Percentiles rank a stretch among this genome's conserved stretches.
These are phyloP conservation scores for Termitomyces sp. DNA, from an alignment of 768 basidiomycete species.

Conservation along the genomic window DNA sequence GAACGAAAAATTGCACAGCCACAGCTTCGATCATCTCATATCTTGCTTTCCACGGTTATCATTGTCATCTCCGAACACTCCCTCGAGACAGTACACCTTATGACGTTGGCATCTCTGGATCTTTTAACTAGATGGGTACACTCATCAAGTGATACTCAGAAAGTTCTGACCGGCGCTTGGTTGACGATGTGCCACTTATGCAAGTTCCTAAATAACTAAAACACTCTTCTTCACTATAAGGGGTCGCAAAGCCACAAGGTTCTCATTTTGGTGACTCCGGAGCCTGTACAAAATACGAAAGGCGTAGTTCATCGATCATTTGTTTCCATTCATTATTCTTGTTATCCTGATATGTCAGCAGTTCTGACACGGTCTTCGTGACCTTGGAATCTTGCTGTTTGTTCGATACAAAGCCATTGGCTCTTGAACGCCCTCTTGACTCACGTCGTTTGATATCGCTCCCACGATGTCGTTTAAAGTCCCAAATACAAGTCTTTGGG, in stretches of 20 bases:
- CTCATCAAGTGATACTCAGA: neutral
- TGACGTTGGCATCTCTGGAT: neutral
- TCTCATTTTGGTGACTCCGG: slow-evolving; percentile 12
- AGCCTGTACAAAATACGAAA: slow-evolving; percentile 16
- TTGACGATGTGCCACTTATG: neutral
- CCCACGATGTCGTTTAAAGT: slow-evolving; percentile 15
- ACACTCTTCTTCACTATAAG: neutral
- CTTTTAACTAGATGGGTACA: neutral
- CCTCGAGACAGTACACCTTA: neutral
- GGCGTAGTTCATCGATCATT: slow-evolving; percentile 18
- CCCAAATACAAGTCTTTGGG: slow-evolving; percentile 18
- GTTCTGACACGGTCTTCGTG: slow-evolving; percentile 26
- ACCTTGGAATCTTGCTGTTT: slow-evolving; percentile 19
- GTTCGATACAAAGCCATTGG: slow-evolving; percentile 24
- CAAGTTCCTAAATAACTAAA: neutral
- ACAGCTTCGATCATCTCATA: slow-evolving; percentile 10
- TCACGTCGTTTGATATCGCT: slow-evolving; percentile 25
- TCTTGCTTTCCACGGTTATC: neutral
- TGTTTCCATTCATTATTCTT: too few relatives aligned
- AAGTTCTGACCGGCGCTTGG: neutral
- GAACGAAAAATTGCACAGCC: slow-evolving; percentile 28
- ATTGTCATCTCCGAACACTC: neutral
- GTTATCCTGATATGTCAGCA: slow-evolving; percentile 3
- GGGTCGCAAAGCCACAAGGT: slow-evolving; percentile 3
- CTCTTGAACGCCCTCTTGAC: slow-evolving; percentile 21